Conservation (phyloP, 495 filamentous ascomycete genomes). For the Collariella sp. region DNA sequence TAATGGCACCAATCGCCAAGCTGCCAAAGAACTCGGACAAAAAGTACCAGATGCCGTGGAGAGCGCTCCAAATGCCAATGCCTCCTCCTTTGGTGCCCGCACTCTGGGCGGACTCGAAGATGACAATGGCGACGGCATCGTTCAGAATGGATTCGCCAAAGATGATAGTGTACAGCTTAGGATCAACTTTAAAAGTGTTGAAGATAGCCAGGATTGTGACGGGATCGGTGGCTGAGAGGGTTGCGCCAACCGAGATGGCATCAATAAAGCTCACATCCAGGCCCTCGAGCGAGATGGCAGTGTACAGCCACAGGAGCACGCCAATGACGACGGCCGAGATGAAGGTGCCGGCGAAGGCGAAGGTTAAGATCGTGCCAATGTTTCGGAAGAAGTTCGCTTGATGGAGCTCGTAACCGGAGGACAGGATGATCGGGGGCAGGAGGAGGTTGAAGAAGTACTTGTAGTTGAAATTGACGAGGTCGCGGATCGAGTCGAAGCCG, state of each 20-base stretch:
- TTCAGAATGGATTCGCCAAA: constrained; percentile 98
- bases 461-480: constrained; percentile 90
- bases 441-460: constrained; percentile 99
- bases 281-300: constrained; percentile 73
- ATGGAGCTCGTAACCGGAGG: constrained; percentile 93
- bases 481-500: constrained; percentile 69
- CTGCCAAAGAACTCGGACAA: constrained; percentile 93
- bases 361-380: constrained; percentile 96
- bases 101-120: constrained; percentile 94
- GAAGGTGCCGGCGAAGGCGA: constrained; percentile 95
- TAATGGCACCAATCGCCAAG: constrained; percentile 74
- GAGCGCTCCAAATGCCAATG: constrained; percentile 64
- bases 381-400: constrained; percentile 98
- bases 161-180: constrained; percentile 94
- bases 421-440: constrained; percentile 92
- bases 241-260: constrained; percentile 90
- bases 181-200: constrained; percentile 98
- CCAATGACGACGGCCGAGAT: constrained; percentile 93
- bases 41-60: constrained; percentile 90
- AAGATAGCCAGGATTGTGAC: constrained; percentile 98
- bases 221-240: constrained; percentile 90
- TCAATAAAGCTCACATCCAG: constrained; percentile 84
- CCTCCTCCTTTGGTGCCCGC: constrained; percentile 55
- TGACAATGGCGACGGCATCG: constrained; percentile 94
- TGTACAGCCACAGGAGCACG: constrained; percentile 79